Percentiles rank a stretch among this genome's conserved stretches.
Conservation (phyloP, 257 asterid genomes). For the Forsythia viridissima region DNA sequence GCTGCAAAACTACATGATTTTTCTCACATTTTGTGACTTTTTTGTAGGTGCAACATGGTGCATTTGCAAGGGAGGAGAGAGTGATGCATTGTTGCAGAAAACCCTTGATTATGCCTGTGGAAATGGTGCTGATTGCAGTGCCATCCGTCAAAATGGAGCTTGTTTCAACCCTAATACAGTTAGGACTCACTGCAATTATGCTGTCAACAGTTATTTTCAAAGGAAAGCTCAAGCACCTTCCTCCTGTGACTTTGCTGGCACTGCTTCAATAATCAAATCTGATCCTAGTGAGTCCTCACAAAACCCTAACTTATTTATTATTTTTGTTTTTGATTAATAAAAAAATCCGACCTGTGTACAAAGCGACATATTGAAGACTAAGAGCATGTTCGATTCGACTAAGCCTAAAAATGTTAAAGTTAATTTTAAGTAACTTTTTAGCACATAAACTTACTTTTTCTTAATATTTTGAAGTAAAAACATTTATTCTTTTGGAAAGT, state of each 20-base stretch:
- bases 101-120: conserved; percentile 92
- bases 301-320: not conserved
- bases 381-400: too few relatives aligned
- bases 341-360: too few relatives aligned
- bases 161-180: conserved; percentile 77
- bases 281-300: conserved; percentile 63
- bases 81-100: conserved; percentile 54
- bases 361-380: too few relatives aligned
- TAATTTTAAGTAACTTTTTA: not conserved
- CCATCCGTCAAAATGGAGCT: conserved; percentile 49
- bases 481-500: not conserved
- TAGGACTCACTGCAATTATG: conserved; percentile 75
- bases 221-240: conserved; percentile 49
- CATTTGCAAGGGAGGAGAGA: conserved; percentile 71
- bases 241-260: conserved; percentile 73
- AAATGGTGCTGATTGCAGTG: conserved; percentile 78
- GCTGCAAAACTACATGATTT: not conserved
- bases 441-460: too few relatives aligned
- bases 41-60: conserved; percentile 82
- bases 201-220: conserved; percentile 82
- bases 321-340: not conserved
- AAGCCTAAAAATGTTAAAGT: too few relatives aligned
- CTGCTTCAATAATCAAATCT: conserved; percentile 45
- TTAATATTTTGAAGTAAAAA: not conserved
- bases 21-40: not conserved